phyloP scores from a whole-genome alignment of 352 stramenopile genomes.

The Globisporangium canariense region DNA sequence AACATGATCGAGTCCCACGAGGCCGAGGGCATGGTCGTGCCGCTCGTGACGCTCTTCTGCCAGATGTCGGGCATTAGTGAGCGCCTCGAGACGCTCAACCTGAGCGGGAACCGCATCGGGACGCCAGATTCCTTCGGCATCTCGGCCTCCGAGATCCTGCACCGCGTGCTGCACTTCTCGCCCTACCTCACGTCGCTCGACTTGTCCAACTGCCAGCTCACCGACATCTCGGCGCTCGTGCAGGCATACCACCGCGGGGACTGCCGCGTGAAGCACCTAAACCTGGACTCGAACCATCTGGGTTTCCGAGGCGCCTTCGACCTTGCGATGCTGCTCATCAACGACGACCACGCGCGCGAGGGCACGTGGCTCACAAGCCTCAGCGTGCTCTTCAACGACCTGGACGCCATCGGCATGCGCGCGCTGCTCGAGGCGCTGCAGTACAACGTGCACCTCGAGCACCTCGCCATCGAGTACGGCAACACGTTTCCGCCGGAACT shows the following conservation, averaged over 20 bases:
- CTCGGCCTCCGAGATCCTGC: constrained; percentile 41
- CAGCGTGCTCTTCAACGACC: constrained; percentile 53
- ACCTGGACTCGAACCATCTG: constrained; percentile 53
- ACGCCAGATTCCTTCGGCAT: constrained; percentile 54
- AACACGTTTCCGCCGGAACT: constrained; percentile 53
- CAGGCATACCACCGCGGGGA: constrained; percentile 48
- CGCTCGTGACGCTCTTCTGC: constrained; percentile 48
- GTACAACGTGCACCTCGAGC: constrained; percentile 50
- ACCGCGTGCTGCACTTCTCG: constrained; percentile 55
- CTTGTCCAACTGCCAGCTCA: constrained; percentile 44
- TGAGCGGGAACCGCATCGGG: constrained; percentile 58
- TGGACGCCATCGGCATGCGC: constrained; percentile 48
- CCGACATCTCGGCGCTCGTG: constrained; percentile 45
- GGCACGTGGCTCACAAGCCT: constrained; percentile 39
- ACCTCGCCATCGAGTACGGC: constrained; percentile 50
- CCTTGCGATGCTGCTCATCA: constrained; percentile 56
- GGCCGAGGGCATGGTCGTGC: constrained; percentile 44
- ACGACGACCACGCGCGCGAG: constrained; percentile 36
- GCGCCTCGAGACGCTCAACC: constrained; percentile 48
- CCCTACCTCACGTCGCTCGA: constrained; percentile 51
- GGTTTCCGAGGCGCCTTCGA: constrained; percentile 54
- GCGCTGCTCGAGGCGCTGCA: constrained; percentile 44
- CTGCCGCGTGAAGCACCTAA: constrained; percentile 42
- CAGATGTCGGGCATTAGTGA: constrained; percentile 53
- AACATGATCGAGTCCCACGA: constrained; percentile 54